Evolutionary conservation across 2,329 filamentous ascomycete genomes (phyloP).

Genomic region (Monosporascus sp.): DNA sequence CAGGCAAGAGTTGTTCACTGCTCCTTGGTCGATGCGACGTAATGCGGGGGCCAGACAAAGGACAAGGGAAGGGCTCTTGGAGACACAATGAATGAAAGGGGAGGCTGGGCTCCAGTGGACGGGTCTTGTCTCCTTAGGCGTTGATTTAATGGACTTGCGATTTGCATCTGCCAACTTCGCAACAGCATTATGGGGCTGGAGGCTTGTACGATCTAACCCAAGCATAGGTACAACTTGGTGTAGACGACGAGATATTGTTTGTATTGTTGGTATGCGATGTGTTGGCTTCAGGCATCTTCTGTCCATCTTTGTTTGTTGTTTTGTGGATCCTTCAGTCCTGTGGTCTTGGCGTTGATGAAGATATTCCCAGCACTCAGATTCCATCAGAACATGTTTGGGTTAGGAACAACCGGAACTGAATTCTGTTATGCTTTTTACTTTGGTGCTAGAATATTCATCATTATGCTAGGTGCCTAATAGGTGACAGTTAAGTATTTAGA

Average conservation of each 20-base stretch:
- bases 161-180: too few relatives aligned
- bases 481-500: too few relatives aligned
- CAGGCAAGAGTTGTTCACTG: neutral
- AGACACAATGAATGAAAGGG: neutral
- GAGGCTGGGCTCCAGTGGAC: neutral
- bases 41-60: neutral
- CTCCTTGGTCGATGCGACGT: neutral
- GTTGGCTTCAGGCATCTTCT: slow-evolving; percentile 6
- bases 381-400: neutral
- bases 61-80: neutral
- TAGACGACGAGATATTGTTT: slow-evolving; percentile 3
- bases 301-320: slow-evolving; percentile 24
- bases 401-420: neutral
- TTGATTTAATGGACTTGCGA: too few relatives aligned
- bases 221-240: neutral
- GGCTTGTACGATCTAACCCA: neutral
- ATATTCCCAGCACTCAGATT: neutral
- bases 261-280: slow-evolving; percentile 4
- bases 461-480: too few relatives aligned
- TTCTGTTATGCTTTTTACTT: too few relatives aligned
- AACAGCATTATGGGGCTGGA: neutral
- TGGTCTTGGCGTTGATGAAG: neutral
- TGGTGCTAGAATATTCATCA: too few relatives aligned
- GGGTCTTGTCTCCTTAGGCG: too few relatives aligned
- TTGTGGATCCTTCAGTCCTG: slow-evolving; percentile 4